Evolutionary conservation across 306 rosid genomes (phyloP), one percentile per base, ranked within the genome.

Genomic region (Vicia villosa): DNA sequence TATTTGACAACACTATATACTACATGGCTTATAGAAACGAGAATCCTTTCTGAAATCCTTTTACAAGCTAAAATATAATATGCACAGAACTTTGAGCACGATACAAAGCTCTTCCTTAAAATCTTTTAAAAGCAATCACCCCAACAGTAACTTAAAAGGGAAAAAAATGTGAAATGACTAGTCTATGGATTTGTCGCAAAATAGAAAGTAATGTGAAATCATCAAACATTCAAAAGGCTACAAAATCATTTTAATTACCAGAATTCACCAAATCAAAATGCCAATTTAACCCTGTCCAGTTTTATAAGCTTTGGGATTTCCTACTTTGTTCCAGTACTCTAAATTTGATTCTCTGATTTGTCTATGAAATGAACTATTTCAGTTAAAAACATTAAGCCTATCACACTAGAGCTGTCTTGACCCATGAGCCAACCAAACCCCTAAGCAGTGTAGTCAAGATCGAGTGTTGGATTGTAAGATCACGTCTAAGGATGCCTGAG

Each of bases 301-400:
- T 63, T 20, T 15, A 57, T 28, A 63, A 26, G 49, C 73, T 56
- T 69, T 17, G 15, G 63, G 54, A 57, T n/a, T 69, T 70, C 54
- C 51, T 70, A 15, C 28, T 19, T 7, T 12, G 14, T 19, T 72
- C 34, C 45, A 37, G 43, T 42, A 20, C 52, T 68, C 56, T 24
- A 50, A 46, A 73, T 68, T 32, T 21, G 28, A 43, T 62, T 21
- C 45, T 41, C 15, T 11, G 8, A 42, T 16, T 24, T 46, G 55
- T 45, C 46, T 28, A 37, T 37, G 50, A 61, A 69, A 74, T 19
- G 26, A 55, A 28, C 20, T 20, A 10, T 30, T 59, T 52, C 32
- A 30, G 34, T 30, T 30, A 30, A 30, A 0, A 30, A 30, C 34
- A 30, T 30, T 30, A 4, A 30, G 34, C 34, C 34, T 30, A 21